Evolutionary conservation across 2,329 filamentous ascomycete species (phyloP).

Genomic region (Fusarium torulosum): DNA sequence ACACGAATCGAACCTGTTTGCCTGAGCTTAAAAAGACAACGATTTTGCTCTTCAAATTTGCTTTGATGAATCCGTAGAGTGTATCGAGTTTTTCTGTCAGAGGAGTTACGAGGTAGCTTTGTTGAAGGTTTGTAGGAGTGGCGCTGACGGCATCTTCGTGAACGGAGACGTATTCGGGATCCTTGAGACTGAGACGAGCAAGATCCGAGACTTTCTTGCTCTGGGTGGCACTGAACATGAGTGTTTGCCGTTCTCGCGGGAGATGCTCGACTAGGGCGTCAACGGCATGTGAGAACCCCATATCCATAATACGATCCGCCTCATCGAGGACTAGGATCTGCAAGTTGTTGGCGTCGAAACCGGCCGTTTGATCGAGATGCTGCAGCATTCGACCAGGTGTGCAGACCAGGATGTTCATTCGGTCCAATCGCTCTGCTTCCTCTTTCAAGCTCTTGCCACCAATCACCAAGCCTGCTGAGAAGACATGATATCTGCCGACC

Average conservation of each 20-base stretch:
- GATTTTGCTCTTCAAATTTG: constrained; percentile 93
- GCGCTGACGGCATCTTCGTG: constrained; percentile 84
- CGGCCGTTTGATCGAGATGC: constrained; percentile 93
- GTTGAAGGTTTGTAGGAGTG: constrained; percentile 86
- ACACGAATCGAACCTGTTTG: constrained; percentile 96
- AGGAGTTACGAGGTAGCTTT: constrained; percentile 90
- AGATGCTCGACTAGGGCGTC: constrained; percentile 95
- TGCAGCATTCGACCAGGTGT: constrained; percentile 96
- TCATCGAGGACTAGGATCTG: constrained; percentile 96
- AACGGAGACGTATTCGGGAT: constrained; percentile 95
- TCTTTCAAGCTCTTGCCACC: constrained; percentile 92
- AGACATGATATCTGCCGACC: constrained; percentile 87
- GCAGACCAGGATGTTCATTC: constrained; percentile 98
- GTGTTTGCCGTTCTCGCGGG: constrained; percentile 85
- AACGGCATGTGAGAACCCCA: constrained; percentile 92
- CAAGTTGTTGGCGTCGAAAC: constrained; percentile 89
- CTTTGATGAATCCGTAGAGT: constrained; percentile 90
- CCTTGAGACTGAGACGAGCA: constrained; percentile 85
- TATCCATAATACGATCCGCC: constrained; percentile 95
- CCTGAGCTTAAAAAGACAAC: constrained; percentile 95
- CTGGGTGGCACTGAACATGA: constrained; percentile 96
- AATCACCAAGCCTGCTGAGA: constrained; percentile 93
- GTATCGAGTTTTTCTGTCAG: constrained; percentile 91
- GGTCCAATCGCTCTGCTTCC: constrained; percentile 82
- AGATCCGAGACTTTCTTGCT: constrained; percentile 94